Conservation (phyloP, 163 green algal species). For the Scenedesmus sp. region DNA sequence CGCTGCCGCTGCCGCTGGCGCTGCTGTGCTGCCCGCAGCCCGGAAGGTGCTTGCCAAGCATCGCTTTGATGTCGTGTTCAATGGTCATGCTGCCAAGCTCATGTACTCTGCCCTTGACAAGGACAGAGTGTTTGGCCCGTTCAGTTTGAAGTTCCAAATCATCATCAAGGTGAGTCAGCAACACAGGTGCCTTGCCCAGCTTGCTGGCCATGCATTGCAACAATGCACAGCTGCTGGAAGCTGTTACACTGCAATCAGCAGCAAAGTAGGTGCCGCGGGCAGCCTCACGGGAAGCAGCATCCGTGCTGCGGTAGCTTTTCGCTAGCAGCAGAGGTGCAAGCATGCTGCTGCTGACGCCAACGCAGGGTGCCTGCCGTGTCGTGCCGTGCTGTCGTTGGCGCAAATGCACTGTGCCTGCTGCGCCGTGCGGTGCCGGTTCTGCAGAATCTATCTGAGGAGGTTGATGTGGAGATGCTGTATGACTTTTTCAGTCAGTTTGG, state of each 20-base stretch:
- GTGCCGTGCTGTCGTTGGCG: not conserved
- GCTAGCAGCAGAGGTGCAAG: not conserved
- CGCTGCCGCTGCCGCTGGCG: not conserved
- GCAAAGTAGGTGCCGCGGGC: not conserved
- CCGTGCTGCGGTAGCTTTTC: too few species aligned
- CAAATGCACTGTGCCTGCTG: not conserved
- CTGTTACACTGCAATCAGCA: not conserved
- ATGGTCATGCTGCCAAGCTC: constrained; percentile 16
- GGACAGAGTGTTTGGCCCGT: constrained; percentile 51
- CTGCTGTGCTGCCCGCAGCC: constrained; percentile 11
- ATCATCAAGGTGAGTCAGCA: constrained; percentile 43
- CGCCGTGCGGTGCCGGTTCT: not conserved
- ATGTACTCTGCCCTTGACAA: constrained; percentile 38
- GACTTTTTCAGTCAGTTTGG: constrained; percentile 37
- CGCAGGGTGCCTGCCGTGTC: too few species aligned
- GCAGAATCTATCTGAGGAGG: constrained; percentile 45
- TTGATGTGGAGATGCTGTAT: constrained; percentile 40
- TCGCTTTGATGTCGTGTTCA: constrained; percentile 19
- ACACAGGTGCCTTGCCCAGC: not conserved
- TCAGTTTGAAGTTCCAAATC: constrained; percentile 47
- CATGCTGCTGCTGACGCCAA: not conserved
- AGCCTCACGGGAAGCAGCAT: not conserved
- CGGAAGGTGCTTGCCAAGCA: constrained; percentile 1
- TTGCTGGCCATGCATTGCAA: not conserved
- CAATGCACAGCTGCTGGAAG: not conserved